Conservation (phyloP, 257 asterid species). For the Henckelia pumila region DNA sequence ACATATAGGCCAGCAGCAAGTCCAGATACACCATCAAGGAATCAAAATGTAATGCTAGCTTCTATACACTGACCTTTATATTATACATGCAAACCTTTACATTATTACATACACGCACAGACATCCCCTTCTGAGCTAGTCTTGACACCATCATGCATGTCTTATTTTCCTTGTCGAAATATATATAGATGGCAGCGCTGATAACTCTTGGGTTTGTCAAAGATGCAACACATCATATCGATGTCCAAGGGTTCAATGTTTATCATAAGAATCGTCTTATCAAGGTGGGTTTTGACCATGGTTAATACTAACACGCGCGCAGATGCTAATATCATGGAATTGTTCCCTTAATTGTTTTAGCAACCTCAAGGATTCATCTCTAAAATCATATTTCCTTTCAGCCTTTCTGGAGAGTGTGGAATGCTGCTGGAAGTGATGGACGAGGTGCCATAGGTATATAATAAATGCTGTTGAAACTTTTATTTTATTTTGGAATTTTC, state of each 20-base stretch:
- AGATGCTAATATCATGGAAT: too few relatives aligned
- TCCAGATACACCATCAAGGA: conserved; percentile 36
- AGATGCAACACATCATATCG: conserved; percentile 69
- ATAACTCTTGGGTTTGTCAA: conserved; percentile 69
- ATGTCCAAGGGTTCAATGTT: conserved; percentile 83
- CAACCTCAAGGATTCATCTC: too few relatives aligned
- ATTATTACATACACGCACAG: neutral
- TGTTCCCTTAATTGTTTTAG: too few relatives aligned
- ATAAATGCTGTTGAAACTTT: neutral
- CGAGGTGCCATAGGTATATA: conserved; percentile 72
- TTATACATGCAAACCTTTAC: too few relatives aligned
- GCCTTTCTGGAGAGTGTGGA: conserved; percentile 95
- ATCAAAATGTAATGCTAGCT: conserved; percentile 45
- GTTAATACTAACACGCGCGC: too few relatives aligned
- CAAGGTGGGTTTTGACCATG: too few relatives aligned
- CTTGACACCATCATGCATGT: neutral
- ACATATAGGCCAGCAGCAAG: conserved; percentile 48
- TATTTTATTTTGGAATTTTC: neutral
- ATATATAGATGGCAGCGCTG: conserved; percentile 52
- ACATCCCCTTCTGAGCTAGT: too few relatives aligned
- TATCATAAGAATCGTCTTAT: conserved; percentile 50
- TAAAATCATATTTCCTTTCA: conserved; percentile 19
- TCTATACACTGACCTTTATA: neutral
- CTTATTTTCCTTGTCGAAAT: neutral
- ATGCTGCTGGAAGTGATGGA: conserved; percentile 87